Percentiles rank a stretch among this genome's conserved stretches.
Conservation (phyloP, 805 yeast genomes). For the Lipomyces yamadae region DNA sequence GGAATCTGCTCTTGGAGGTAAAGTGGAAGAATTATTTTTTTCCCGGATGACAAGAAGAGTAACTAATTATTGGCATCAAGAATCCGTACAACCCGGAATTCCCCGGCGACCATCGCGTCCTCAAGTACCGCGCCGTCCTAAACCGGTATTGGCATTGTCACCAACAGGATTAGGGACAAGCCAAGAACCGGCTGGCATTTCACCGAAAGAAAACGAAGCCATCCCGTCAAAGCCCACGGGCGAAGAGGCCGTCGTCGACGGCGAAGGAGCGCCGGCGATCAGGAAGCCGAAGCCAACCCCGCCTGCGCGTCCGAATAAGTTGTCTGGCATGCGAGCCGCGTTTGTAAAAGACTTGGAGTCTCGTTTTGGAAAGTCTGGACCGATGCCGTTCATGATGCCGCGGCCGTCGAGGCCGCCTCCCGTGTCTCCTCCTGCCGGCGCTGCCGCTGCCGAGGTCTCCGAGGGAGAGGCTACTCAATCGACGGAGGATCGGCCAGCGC, state of each 20-base stretch:
- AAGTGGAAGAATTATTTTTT: not conserved
- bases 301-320: slow-evolving; percentile 39
- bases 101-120: slow-evolving; percentile 28
- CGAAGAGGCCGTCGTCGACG: not conserved
- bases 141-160: not conserved
- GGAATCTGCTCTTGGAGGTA: not conserved
- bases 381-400: slow-evolving; percentile 58
- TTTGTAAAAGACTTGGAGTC: slow-evolving; percentile 67
- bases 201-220: not conserved
- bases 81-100: slow-evolving; percentile 6
- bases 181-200: not conserved
- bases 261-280: not conserved
- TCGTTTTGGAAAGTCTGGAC: slow-evolving; percentile 54
- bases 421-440: not conserved
- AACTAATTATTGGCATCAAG: not conserved
- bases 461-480: slow-evolving; percentile 1
- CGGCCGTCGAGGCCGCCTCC: not conserved
- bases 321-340: slow-evolving; percentile 50
- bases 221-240: not conserved
- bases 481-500: slow-evolving; percentile 23
- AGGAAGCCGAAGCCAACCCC: slow-evolving; percentile 24
- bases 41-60: not conserved
- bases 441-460: not conserved
- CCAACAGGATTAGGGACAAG: not conserved
- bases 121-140: slow-evolving; percentile 23